Base-by-base conservation (phyloP, 2,329 filamentous ascomycete species). In the Fusarium transvaalense region DNA sequence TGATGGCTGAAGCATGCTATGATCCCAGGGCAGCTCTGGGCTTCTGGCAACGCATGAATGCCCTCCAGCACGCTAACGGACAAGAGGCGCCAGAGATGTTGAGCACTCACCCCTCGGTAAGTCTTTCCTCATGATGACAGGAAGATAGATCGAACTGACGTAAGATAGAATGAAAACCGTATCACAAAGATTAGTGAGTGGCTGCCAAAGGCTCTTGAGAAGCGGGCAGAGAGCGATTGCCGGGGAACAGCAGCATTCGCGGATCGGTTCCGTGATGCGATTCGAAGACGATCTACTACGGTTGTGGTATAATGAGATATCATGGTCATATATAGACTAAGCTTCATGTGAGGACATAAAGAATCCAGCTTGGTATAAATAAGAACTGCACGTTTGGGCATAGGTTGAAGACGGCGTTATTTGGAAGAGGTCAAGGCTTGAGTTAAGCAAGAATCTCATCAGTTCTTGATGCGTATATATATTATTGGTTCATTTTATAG, bases 1-100 rank as follows among this genome's bases (percentile, higher is more conserved):
- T 94, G 85, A 94, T 94, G 91, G 88, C 91, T 0, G 88, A 92
- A 79, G 90, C 89, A 27, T 94, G 92, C 79, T 94, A 91, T 75
- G 84, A 93, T 64, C 92, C 92, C 1, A 79, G 84, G 14, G 87
- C 88, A 63, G 91, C 92, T 0, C 81, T 91, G 42, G 82, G 81
- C 0, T 87, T 94, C 61, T 93, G 89, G 90, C 78, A 84, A 75
- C 80, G 89, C 50, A 92, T 93, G 89, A 88, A 91, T 66, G 76
- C 77, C 38, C 76, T 79, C 4, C 82, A 80, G 47, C 71, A 82
- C 27, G 56, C 59, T 15, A 74, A 71, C 3, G 79, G 80, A 27
- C 78, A 84, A 45, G 83, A 86, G 57, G 83, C 87, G 34, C 91
- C 91, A 1, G 89, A 94, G 78, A 90, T 92, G 81, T 79, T 93